A percentile compares a stretch with the other conserved stretches of the same genome.
These are phyloP conservation scores for Myriosclerotinia curreyana DNA, from an alignment of 2,329 filamentous ascomycete species.

Conservation along the genomic window DNA sequence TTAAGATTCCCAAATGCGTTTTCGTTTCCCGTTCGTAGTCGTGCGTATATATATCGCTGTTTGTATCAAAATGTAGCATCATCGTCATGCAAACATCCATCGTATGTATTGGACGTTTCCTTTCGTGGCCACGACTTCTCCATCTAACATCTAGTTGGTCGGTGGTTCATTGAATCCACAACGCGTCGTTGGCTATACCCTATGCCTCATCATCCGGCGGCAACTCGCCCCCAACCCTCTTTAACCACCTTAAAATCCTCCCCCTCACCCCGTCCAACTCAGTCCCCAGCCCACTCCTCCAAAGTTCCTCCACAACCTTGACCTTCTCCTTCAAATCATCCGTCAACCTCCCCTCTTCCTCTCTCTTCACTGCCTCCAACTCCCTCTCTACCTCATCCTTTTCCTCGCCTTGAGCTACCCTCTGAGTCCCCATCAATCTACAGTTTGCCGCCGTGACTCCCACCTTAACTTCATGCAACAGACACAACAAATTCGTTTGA, in stretches of 20 bases:
- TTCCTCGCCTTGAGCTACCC: slow-evolving; percentile 41
- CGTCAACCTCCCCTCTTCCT: slow-evolving; percentile 70
- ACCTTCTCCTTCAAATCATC: slow-evolving; percentile 93
- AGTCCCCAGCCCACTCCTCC: slow-evolving; percentile 81
- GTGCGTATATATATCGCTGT: background rate
- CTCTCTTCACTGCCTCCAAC: slow-evolving; percentile 56
- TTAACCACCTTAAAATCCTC: slow-evolving; percentile 55
- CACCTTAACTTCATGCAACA: slow-evolving; percentile 86
- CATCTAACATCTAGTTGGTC: background rate
- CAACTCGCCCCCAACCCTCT: slow-evolving; percentile 78
- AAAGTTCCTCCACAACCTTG: slow-evolving; percentile 83
- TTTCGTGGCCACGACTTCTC: background rate
- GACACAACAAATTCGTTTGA: slow-evolving; percentile 84
- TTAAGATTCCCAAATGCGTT: background rate
- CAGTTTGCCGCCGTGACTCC: slow-evolving; percentile 68
- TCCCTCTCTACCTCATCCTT: slow-evolving; percentile 43
- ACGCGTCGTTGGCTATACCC: background rate
- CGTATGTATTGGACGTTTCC: background rate
- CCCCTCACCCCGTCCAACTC: slow-evolving; percentile 70
- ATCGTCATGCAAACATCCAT: background rate
- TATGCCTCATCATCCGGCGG: slow-evolving; percentile 53
- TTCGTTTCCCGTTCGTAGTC: background rate
- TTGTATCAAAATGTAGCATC: background rate
- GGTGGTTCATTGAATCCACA: background rate
- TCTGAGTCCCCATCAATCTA: slow-evolving; percentile 64